These are phyloP conservation scores for Aphanomyces invadans DNA, from an alignment of 352 stramenopile species.

Conservation along the genomic window DNA sequence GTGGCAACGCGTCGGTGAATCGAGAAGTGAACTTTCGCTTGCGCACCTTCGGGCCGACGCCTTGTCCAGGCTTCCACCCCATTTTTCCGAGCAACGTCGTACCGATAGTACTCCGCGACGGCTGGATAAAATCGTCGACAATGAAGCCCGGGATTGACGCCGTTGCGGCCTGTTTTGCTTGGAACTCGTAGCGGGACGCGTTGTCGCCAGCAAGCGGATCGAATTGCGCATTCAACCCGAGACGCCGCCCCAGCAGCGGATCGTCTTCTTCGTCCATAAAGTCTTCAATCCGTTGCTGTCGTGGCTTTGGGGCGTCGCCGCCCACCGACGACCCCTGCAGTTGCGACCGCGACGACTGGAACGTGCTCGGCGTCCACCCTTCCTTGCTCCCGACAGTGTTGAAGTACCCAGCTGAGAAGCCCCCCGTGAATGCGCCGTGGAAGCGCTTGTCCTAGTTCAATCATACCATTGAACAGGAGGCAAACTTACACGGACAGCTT, in stretches of 20 bases:
- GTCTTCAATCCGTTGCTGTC: slow-evolving; percentile 76
- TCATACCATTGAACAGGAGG: neutral
- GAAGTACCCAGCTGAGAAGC: slow-evolving; percentile 90
- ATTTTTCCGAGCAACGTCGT: slow-evolving; percentile 75
- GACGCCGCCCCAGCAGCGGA: slow-evolving; percentile 68
- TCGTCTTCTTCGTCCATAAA: slow-evolving; percentile 94
- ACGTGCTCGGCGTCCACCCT: slow-evolving; percentile 79
- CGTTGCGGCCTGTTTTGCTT: slow-evolving; percentile 21
- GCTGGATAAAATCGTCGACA: slow-evolving; percentile 67
- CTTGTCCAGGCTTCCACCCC: slow-evolving; percentile 88
- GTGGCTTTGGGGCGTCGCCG: neutral
- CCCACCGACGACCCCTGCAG: slow-evolving; percentile 20
- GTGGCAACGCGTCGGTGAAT: too few species aligned
- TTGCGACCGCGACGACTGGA: slow-evolving; percentile 64
- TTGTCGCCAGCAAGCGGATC: slow-evolving; percentile 41
- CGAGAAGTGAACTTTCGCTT: slow-evolving; percentile 37
- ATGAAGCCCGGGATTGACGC: slow-evolving; percentile 35
- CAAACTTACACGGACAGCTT: too few species aligned
- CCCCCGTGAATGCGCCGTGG: slow-evolving; percentile 91
- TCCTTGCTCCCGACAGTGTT: slow-evolving; percentile 89
- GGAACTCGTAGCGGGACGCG: slow-evolving; percentile 26
- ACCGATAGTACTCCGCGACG: slow-evolving; percentile 70
- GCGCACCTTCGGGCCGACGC: slow-evolving; percentile 64
- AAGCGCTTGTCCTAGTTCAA: slow-evolving; percentile 44
- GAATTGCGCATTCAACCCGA: slow-evolving; percentile 62